Percentiles rank a stretch among this genome's conserved stretches.
Conservation (phyloP, 768 basidiomycete species). For the Lyophyllum decastes region DNA sequence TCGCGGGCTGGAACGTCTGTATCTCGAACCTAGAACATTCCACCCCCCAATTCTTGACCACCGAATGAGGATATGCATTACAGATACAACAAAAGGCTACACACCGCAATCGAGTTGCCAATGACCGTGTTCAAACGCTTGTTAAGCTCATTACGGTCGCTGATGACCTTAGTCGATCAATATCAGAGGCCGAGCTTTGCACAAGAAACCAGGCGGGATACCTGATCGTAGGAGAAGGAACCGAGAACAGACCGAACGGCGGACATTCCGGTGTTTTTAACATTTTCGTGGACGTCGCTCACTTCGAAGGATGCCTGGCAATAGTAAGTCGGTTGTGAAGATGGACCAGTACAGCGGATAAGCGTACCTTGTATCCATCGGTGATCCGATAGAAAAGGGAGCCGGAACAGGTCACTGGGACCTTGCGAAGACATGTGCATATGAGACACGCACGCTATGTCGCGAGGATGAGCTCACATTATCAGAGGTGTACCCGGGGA, state of each 20-base stretch:
- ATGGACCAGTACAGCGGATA: not conserved
- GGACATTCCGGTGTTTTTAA: slow-evolving; percentile 53
- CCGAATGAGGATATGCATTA: not conserved
- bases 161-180: slow-evolving; percentile 40
- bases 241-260: slow-evolving; percentile 58
- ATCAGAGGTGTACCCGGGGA: slow-evolving; percentile 34
- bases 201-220: slow-evolving; percentile 11
- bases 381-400: slow-evolving; percentile 54
- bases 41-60: slow-evolving; percentile 52
- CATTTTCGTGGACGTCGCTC: slow-evolving; percentile 47
- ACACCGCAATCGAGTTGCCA: slow-evolving; percentile 46
- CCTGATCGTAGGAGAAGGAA: slow-evolving; percentile 49
- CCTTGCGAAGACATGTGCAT: slow-evolving; percentile 29
- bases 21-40: slow-evolving; percentile 60
- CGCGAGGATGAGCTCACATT: slow-evolving; percentile 21
- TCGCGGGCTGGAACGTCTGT: slow-evolving; percentile 61
- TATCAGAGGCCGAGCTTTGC: not conserved
- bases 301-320: slow-evolving; percentile 49
- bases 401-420: slow-evolving; percentile 53
- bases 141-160: slow-evolving; percentile 56
- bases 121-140: slow-evolving; percentile 47
- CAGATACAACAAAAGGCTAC: slow-evolving; percentile 5
- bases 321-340: not conserved
- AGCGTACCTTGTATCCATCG: slow-evolving; percentile 45
- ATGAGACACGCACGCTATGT: not conserved